Conservation (phyloP, 805 yeast species). For the Ogataea zsoltii region DNA sequence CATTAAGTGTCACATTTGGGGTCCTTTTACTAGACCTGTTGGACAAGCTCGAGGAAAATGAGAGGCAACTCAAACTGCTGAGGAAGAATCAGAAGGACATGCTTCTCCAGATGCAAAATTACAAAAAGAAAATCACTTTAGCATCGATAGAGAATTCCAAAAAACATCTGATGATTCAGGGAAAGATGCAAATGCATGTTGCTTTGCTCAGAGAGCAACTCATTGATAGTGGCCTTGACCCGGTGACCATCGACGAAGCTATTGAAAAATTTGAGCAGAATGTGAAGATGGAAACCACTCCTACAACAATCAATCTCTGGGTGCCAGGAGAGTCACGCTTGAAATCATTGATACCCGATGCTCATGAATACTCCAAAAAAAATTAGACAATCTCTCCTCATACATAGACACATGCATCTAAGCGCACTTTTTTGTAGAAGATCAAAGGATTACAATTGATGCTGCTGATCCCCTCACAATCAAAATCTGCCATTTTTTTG, state of each 20-base stretch:
- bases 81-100: constrained; percentile 34
- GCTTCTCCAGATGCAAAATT: constrained; percentile 50
- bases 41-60: constrained; percentile 27
- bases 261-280: constrained; percentile 54
- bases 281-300: constrained; percentile 58
- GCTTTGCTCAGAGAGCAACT: constrained; percentile 66
- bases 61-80: constrained; percentile 25
- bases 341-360: constrained; percentile 56
- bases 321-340: constrained; percentile 51
- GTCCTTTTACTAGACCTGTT: constrained; percentile 11
- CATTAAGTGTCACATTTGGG: constrained; percentile 16
- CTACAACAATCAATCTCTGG: constrained; percentile 63
- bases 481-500: constrained; percentile 2
- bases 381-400: constrained; percentile 18
- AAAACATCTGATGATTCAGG: constrained; percentile 47
- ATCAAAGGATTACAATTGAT: not conserved
- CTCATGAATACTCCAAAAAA: constrained; percentile 57
- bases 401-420: not conserved
- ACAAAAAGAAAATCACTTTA: constrained; percentile 52
- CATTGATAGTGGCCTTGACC: constrained; percentile 55
- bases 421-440: not conserved
- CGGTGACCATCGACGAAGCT: constrained; percentile 55
- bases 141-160: constrained; percentile 54
- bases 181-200: constrained; percentile 65
- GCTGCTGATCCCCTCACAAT: not conserved